Base-by-base conservation (phyloP, 495 filamentous ascomycete species). In the Halenospora varia region DNA sequence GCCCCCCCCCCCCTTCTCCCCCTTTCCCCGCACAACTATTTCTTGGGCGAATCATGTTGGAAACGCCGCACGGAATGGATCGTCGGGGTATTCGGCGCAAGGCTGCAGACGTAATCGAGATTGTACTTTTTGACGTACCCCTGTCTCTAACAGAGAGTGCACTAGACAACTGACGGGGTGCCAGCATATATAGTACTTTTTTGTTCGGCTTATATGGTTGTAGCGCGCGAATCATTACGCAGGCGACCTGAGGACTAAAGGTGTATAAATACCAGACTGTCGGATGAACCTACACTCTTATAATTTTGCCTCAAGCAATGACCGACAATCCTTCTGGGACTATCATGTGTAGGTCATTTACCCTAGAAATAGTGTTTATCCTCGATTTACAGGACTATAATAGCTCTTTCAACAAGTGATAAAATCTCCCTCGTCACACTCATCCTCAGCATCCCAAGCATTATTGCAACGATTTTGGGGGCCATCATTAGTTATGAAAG, bases 401-500 rank as follows among this genome's bases (percentile, higher is more conserved):
- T 41, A 50, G 47, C 46, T 17, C 46, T 57, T 42, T 50, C 54
- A 24, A 45, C 54, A 40, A 50, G 45, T 22, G 54, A 57, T 40
- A 42, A 57, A 50, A 57, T 57, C 29, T 3, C 54, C 41, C 53
- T 55, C 10, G 22, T 39, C 23, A 55, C 41, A 25, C 54, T 57
- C 25, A 40, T 57, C 47, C 1, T 57, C 45, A 51, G 54, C 45
- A 49, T 57, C 19, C 54, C 54, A 48, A 40, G 46, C 8, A 41
- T 57, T 18, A 57, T 57, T 15, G 54, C 45, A 2, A 57, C 54
- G 22, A 57, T 57, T 25, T 19, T 48, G 10, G 45, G 54, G 9
- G 45, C 35, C 26, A 50, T 57, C 25, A 41, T 57, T 20, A 57
- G 45, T 25, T 57, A 57, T 26, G 9, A 57, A 57, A 57, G 46